Evolutionary conservation across 208 protist species (phyloP), one percentile per base, ranked within the genome.

Genomic region (Phytomonas sp.): DNA sequence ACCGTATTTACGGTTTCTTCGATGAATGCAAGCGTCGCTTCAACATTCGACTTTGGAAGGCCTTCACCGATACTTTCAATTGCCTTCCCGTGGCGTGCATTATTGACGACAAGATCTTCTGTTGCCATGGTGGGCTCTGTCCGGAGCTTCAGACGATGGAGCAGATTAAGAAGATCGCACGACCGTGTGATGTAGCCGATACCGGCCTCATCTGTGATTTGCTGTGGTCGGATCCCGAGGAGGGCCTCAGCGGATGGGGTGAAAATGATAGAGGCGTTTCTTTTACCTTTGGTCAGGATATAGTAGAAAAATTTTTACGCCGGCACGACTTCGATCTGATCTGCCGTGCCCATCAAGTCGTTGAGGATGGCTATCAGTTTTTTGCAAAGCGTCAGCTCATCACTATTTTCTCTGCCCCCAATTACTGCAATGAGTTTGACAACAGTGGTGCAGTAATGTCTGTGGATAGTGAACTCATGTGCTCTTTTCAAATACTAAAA

Each of bases 1-100:
- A 99, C 79, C 89, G 98, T 70, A 99, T 99, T 70, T 99, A 99
- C 81, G 99, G 99, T 53, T 99, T 99, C 82, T 99, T 99, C 76
- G 98, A 99, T 72, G 99, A 99, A 81, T 99, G 98, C 88, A 99
- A 99, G 83, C 92, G 97, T 11, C 88, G 98, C 56, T 99, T 99
- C 82, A 99, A 98, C 82, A 95, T 99, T 67, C 98, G 97, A 62
- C 87, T 99, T 13, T 99, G 98, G 98, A 99, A 99, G 78, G 91
- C 83, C 15, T 99, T 99, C 74, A 99, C 97, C 15, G 98, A 99
- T 79, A 98, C 92, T 29, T 99, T 99, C 83, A 99, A 99, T 81
- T 99, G 97, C 78, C 80, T 99, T 8, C 99, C 99, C 51, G 92
- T 99, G 59, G 96, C 97, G 6, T 99, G 98, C 34, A 96, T 99